These are phyloP conservation scores for Mycosphaerella sp. DNA, from an alignment of 2,329 filamentous ascomycete genomes.

Conservation along the genomic window DNA sequence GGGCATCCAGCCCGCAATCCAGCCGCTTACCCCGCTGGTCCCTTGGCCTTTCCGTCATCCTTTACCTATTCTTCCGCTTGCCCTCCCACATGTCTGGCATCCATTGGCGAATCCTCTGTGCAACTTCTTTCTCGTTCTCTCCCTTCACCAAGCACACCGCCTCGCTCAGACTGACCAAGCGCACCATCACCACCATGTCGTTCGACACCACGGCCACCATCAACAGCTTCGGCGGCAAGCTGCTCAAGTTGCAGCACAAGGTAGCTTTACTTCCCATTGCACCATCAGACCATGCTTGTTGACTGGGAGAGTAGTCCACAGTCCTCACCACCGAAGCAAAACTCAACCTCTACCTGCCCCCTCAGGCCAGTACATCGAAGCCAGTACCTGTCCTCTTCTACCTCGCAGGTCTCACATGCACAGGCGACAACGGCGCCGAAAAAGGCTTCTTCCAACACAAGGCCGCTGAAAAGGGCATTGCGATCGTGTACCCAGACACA, in stretches of 20 bases:
- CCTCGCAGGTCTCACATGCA: slow-evolving; percentile 90
- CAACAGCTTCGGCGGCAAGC: slow-evolving; percentile 84
- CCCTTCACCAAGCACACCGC: not conserved
- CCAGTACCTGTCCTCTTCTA: slow-evolving; percentile 85
- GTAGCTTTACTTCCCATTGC: slow-evolving; percentile 13
- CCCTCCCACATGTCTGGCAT: not conserved
- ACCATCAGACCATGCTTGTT: slow-evolving; percentile 3
- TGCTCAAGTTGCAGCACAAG: slow-evolving; percentile 83
- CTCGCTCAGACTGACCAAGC: not conserved
- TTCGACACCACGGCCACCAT: slow-evolving; percentile 89
- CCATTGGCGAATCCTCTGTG: not conserved
- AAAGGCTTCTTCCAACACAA: slow-evolving; percentile 86
- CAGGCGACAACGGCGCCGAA: slow-evolving; percentile 70
- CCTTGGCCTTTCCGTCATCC: not conserved
- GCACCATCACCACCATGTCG: slow-evolving; percentile 52
- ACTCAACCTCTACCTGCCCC: slow-evolving; percentile 86
- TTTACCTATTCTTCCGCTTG: not conserved
- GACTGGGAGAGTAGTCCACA: slow-evolving; percentile 47
- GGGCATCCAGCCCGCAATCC: not conserved
- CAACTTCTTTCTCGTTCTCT: not conserved
- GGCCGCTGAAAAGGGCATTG: slow-evolving; percentile 73
- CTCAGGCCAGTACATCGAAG: slow-evolving; percentile 53
- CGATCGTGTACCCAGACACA: slow-evolving; percentile 92
- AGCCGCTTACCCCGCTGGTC: not conserved
- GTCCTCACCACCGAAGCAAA: slow-evolving; percentile 82